These are phyloP conservation scores for Fusarium mexicanum DNA, from an alignment of 2,329 filamentous ascomycete species.

Conservation along the genomic window DNA sequence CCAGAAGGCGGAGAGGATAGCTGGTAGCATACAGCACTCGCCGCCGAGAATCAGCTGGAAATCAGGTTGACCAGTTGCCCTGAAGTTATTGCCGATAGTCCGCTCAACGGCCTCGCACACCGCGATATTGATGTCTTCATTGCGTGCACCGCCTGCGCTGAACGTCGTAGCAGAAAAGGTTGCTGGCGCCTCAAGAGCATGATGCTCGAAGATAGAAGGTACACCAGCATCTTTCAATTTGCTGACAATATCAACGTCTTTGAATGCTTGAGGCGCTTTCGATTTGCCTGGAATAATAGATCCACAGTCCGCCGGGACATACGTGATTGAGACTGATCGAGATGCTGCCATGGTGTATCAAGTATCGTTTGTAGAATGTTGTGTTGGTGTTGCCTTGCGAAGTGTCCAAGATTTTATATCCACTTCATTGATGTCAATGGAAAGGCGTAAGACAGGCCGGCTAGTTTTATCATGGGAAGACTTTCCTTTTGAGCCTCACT, in stretches of 20 bases:
- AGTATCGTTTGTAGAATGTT: neutral
- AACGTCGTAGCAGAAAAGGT: constrained; percentile 12
- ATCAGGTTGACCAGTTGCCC: neutral
- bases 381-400: neutral
- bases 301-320: constrained; percentile 37
- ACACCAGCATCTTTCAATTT: constrained; percentile 7
- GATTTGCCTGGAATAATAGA: constrained; percentile 39
- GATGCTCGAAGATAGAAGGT: neutral
- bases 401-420: neutral
- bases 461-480: neutral
- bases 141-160: constrained; percentile 10
- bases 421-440: neutral
- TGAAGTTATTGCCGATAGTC: neutral
- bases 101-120: constrained; percentile 22
- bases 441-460: neutral
- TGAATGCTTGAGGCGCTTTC: constrained; percentile 35
- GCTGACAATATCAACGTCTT: constrained; percentile 1
- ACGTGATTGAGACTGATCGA: constrained; percentile 12
- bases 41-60: constrained; percentile 34
- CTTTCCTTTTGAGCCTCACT: neutral
- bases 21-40: constrained; percentile 34
- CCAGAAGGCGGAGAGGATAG: constrained; percentile 27
- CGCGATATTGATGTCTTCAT: constrained; percentile 24
- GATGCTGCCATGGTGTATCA: constrained; percentile 11
- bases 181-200: constrained; percentile 17